Evolutionary conservation across 2,329 filamentous ascomycete species (phyloP), one percentile per base, ranked within the genome.

Genomic region (Arthrobotrys megalospora): DNA sequence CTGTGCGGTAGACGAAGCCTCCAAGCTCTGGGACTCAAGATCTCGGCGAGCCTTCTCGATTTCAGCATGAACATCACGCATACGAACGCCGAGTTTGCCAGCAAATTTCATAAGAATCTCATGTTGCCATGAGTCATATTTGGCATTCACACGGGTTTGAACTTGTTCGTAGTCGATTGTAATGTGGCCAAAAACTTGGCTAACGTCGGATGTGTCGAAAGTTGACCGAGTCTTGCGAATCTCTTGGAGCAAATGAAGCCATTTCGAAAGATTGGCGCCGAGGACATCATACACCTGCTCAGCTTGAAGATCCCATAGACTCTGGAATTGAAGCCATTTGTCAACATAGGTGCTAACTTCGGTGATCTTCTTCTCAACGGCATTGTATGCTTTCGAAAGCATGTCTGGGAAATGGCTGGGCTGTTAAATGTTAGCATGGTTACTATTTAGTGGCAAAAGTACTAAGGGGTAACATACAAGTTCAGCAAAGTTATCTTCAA

Each of bases 41-140:
- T 97, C 93, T 81, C 92, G 91, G 24, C 95, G 90, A 8, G 95
- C 93, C 85, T 94, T 94, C 82, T 97, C 93, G 77, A 99, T 92
- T 80, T 98, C 95, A 11, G 92, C 91, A 82, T 96, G 94, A 3
- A 97, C 91, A 82, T 99, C 96, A 60, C 93, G 90, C 90, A 98
- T 96, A 62, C 94, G 92, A 80, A 90, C 92, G 55, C 94, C 93
- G 53, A 99, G 91, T 70, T 96, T 93, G 71, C 89, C 89, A 43
- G 94, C 96, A 85, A 99, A 99, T 83, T 97, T 97, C 81, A 92
- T 89, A 43, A 98, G 87, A 69, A 99, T 97, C 81, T 99, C 96
- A 82, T 97, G 93, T 84, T 99, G 96, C 96, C 96, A 99, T 84
- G 98, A 95, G 83, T 99, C 96, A 83, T 99, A 99, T 84, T 98